These are phyloP conservation scores for Phyllosticta citrichinensis DNA, from an alignment of 2,329 filamentous ascomycete genomes.

Conservation along the genomic window DNA sequence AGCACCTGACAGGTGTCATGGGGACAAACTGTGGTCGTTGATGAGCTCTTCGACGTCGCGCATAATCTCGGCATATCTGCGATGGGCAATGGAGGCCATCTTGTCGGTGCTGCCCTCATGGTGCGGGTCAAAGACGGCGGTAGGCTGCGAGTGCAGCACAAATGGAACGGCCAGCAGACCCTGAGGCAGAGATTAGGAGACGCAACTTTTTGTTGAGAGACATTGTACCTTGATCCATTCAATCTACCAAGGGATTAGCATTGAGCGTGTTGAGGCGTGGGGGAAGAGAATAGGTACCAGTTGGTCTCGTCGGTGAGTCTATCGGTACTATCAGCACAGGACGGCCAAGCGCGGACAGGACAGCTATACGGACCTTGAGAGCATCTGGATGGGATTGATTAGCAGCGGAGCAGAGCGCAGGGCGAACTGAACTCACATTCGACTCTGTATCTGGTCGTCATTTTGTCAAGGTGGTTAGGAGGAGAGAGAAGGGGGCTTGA, in stretches of 20 bases:
- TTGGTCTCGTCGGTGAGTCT: slow-evolving; percentile 86
- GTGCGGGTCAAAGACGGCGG: slow-evolving; percentile 66
- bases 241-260: slow-evolving; percentile 31
- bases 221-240: slow-evolving; percentile 83
- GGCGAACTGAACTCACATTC: slow-evolving; percentile 23
- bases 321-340: slow-evolving; percentile 20
- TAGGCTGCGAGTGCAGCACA: slow-evolving; percentile 90
- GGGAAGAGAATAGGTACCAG: slow-evolving; percentile 52
- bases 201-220: not conserved
- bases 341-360: not conserved
- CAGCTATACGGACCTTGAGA: slow-evolving; percentile 43
- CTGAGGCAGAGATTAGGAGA: slow-evolving; percentile 13
- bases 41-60: slow-evolving; percentile 86
- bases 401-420: not conserved
- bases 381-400: slow-evolving; percentile 40
- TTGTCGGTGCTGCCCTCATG: slow-evolving; percentile 50
- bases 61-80: slow-evolving; percentile 91
- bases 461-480: slow-evolving; percentile 14
- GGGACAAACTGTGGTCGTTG: slow-evolving; percentile 68
- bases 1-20: not conserved
- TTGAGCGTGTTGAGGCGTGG: not conserved
- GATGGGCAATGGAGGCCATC: slow-evolving; percentile 71
- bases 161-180: slow-evolving; percentile 82
- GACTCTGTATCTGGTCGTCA: slow-evolving; percentile 34
- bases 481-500: not conserved